These are phyloP conservation scores for Debaryomyces hansenii DNA, from an alignment of 805 yeast species.

Conservation along the genomic window DNA sequence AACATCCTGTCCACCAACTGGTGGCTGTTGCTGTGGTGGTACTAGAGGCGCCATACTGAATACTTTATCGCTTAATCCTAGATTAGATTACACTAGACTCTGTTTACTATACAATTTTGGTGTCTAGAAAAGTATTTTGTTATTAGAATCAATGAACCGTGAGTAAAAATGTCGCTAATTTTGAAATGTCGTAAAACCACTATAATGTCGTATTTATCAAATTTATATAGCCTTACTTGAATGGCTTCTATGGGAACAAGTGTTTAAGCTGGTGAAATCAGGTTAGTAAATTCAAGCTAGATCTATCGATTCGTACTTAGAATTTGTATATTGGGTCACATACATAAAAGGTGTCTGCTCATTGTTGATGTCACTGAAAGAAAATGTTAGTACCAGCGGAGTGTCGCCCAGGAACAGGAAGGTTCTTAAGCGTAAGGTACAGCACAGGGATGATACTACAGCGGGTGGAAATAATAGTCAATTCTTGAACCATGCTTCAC, in stretches of 20 bases:
- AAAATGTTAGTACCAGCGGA: too few relatives aligned
- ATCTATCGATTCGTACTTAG: too few relatives aligned
- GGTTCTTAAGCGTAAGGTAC: constrained; percentile 23
- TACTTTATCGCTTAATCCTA: too few relatives aligned
- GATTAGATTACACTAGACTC: too few relatives aligned
- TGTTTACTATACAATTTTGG: not conserved
- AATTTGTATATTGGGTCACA: too few relatives aligned
- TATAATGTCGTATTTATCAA: not conserved
- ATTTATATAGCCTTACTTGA: too few relatives aligned
- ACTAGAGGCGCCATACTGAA: constrained; percentile 13
- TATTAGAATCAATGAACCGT: not conserved
- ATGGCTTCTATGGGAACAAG: too few relatives aligned
- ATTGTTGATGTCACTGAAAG: too few relatives aligned
- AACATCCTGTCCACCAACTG: constrained; percentile 1
- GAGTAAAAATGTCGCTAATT: constrained; percentile 2
- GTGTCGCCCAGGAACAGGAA: constrained; percentile 1
- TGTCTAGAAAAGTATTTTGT: constrained; percentile 8
- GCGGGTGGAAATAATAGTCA: constrained; percentile 10
- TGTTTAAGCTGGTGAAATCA: too few relatives aligned
- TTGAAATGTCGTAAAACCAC: not conserved
- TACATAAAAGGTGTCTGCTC: too few relatives aligned
- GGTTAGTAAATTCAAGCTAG: too few relatives aligned
- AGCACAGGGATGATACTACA: constrained; percentile 1
- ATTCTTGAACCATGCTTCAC: constrained; percentile 22
- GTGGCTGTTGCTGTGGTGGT: constrained; percentile 15